phyloP scores from a whole-genome alignment of 805 yeast genomes.

The Wickerhamiella allomyrinae region DNA sequence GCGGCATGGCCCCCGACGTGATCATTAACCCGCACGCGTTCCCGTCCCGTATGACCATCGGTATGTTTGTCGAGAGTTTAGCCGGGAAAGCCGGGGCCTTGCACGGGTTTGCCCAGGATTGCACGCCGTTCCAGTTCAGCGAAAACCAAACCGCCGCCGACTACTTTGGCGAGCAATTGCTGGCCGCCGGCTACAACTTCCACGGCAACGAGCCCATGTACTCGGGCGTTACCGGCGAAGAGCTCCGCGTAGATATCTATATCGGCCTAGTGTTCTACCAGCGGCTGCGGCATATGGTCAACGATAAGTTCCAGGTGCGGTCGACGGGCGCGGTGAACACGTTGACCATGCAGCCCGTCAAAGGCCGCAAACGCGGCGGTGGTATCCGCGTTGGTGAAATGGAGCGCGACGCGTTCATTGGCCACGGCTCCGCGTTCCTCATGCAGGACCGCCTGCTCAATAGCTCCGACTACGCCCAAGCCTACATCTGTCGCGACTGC shows the following conservation, averaged over 20 bases:
- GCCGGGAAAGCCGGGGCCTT: conserved; percentile 99
- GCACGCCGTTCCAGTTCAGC: conserved; percentile 90
- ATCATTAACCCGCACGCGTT: conserved; percentile 98
- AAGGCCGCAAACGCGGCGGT: conserved; percentile 97
- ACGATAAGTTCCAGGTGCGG: conserved; percentile 98
- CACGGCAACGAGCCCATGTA: conserved; percentile 99
- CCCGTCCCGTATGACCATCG: conserved; percentile 99
- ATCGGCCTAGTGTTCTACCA: conserved; percentile 96
- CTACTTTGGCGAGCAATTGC: conserved; percentile 87
- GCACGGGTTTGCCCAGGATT: conserved; percentile 94
- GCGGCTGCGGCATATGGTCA: conserved; percentile 97
- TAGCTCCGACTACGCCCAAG: conserved; percentile 90
- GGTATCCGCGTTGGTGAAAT: conserved; percentile 99
- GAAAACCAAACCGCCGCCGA: conserved; percentile 95
- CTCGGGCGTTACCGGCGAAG: conserved; percentile 97
- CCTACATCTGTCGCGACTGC: conserved; percentile 80
- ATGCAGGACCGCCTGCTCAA: conserved; percentile 89
- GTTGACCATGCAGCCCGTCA: conserved; percentile 97
- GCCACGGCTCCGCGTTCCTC: conserved; percentile 93
- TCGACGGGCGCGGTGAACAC: conserved; percentile 97
- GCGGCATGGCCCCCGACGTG: conserved; percentile 94
- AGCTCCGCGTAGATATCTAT: conserved; percentile 87
- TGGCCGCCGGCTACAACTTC: conserved; percentile 80
- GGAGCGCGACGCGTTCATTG: conserved; percentile 98
- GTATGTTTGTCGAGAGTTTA: conserved; percentile 95